Conservation (phyloP, 441 rosid genomes). For the Croton laevigatus region DNA sequence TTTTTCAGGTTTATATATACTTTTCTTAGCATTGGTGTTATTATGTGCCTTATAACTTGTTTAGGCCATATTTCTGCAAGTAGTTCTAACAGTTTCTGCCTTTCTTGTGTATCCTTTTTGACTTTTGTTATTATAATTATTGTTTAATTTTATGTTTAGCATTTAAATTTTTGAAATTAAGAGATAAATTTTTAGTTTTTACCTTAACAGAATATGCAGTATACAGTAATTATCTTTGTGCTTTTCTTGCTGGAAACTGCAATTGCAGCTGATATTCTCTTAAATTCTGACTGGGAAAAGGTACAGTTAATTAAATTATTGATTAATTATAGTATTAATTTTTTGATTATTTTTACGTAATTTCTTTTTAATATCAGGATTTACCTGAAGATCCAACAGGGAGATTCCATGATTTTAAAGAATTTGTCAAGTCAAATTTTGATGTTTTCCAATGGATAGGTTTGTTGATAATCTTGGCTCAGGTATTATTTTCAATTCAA, state of each 20-base stretch:
- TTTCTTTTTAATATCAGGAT: slow-evolving; percentile 31
- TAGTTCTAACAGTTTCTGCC: slow-evolving; percentile 44
- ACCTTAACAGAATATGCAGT: slow-evolving; percentile 33
- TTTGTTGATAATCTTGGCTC: slow-evolving; percentile 33
- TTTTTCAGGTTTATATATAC: slow-evolving; percentile 49
- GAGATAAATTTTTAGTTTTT: not conserved
- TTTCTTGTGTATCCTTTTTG: slow-evolving; percentile 50
- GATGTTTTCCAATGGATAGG: slow-evolving; percentile 45
- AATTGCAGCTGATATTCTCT: slow-evolving; percentile 41
- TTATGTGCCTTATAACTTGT: slow-evolving; percentile 48
- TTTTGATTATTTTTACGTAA: not conserved
- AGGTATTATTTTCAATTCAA: slow-evolving; percentile 31
- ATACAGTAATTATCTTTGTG: slow-evolving; percentile 34
- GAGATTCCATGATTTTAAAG: slow-evolving; percentile 42
- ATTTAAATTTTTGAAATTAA: not conserved
- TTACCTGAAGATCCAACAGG: slow-evolving; percentile 59
- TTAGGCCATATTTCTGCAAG: slow-evolving; percentile 49
- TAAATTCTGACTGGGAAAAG: slow-evolving; percentile 57
- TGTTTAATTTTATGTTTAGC: not conserved
- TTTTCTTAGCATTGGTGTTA: slow-evolving; percentile 35
- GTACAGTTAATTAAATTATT: slow-evolving; percentile 16
- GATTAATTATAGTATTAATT: not conserved
- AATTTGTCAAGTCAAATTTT: slow-evolving; percentile 42
- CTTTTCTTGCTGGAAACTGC: slow-evolving; percentile 40
- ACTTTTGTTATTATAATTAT: not conserved